A percentile compares a stretch with the other conserved stretches of the same genome.
Conservation (phyloP, 345 rosid species). For the Populus alba region DNA sequence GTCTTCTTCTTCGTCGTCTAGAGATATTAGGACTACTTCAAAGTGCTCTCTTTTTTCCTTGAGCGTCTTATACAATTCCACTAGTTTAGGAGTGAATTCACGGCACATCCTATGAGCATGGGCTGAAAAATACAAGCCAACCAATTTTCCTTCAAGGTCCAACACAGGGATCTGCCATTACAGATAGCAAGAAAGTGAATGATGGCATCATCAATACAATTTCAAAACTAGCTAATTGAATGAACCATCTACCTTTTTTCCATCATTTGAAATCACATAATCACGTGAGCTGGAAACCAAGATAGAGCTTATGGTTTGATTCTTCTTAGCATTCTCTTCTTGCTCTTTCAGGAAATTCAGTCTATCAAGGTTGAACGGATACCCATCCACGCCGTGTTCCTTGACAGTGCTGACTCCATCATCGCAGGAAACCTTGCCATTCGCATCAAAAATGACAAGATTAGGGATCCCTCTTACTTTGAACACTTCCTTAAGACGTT, state of each 20-base stretch:
- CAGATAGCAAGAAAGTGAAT: neutral
- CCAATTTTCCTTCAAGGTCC: slow-evolving; percentile 65
- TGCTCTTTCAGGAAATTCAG: slow-evolving; percentile 15
- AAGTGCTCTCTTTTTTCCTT: slow-evolving; percentile 55
- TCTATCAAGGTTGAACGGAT: slow-evolving; percentile 27
- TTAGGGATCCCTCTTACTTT: slow-evolving; percentile 26
- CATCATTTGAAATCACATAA: slow-evolving; percentile 31
- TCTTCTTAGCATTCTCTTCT: slow-evolving; percentile 34
- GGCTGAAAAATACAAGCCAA: slow-evolving; percentile 50
- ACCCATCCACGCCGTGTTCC: slow-evolving; percentile 34
- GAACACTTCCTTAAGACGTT: slow-evolving; percentile 31
- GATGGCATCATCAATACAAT: neutral
- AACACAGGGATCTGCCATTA: slow-evolving; percentile 47
- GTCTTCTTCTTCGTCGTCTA: slow-evolving; percentile 52
- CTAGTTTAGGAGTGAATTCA: slow-evolving; percentile 52
- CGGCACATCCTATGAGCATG: slow-evolving; percentile 24
- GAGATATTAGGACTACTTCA: slow-evolving; percentile 60
- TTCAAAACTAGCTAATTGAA: neutral
- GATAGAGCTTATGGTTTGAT: slow-evolving; percentile 31
- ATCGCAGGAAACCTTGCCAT: slow-evolving; percentile 21
- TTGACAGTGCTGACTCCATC: slow-evolving; percentile 15
- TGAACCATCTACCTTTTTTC: slow-evolving; percentile 20
- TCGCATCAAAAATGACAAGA: slow-evolving; percentile 21
- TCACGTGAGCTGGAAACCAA: slow-evolving; percentile 24
- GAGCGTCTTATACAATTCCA: slow-evolving; percentile 43